Evolutionary conservation across 2,329 filamentous ascomycete species (phyloP), one percentile per base, ranked within the genome.

Genomic region (Stachybotrys chlorohalonatus): DNA sequence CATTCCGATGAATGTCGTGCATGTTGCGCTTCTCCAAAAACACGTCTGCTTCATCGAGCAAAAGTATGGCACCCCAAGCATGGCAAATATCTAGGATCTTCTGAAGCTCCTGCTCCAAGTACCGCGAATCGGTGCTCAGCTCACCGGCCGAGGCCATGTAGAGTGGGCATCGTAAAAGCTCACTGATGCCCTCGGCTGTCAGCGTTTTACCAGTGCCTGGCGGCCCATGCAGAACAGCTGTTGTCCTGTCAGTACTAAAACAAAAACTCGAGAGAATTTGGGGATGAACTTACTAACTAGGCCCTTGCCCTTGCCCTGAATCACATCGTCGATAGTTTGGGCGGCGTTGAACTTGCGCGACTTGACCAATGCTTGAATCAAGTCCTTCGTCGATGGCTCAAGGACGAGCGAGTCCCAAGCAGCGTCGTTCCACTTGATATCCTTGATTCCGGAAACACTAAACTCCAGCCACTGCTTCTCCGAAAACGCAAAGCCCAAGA

Each of bases 391-490:
- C 60, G 79, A 76, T 3, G 76, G 67, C 62, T 82, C 75, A 0
- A 96, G 76, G 1, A 96, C 90, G 32, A 96, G 76, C 0, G 87
- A 91, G 51, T 88, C 83, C 70, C 94, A 96, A 0, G 91, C 91
- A 13, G 83, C 79, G 47, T 88, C 83, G 63, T 95, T 93, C 89
- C 89, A 96, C 42, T 84, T 79, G 58, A 96, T 93, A 5, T 95
- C 87, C 49, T 82, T 81, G 58, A 96, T 80, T 1, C 86, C 85
- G 0, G 87, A 89, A 17, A 96, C 85, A 0, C 84, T 85, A 63
- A 96, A 90, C 67, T 96, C 90, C 0, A 95, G 80, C 92, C 91
- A 96, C 9, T 90, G 76, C 71, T 95, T 96, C 70, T 95, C 90
- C 1, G 83, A 84, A 67, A 96, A 95, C 1, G 89, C 83, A 63